Evolutionary conservation across 495 filamentous ascomycete species (phyloP), one percentile per base, ranked within the genome.

Genomic region (Penicillium samsonianum): DNA sequence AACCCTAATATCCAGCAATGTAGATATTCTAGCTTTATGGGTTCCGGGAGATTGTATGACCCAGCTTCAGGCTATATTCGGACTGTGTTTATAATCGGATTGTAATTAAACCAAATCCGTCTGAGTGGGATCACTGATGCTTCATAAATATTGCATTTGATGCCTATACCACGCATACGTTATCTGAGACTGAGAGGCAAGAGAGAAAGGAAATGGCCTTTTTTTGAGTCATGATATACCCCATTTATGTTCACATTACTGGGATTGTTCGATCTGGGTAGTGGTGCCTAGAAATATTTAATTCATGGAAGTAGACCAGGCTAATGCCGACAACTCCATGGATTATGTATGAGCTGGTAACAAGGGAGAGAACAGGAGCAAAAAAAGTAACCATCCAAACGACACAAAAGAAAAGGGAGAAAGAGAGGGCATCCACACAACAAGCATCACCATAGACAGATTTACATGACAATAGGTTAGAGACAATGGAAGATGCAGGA

Each of bases 341-440:
- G 6, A 43, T 55, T 55, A 55, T 55, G 53, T 55, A 38, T 55
- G 43, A 38, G 43, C 17, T 28, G 28, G 5, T 25, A 33, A 14
- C 8, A 37, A 26, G 25, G 4, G 22, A 35, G 53, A 42, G 50
- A 42, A 35, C 12, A 40, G 40, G 20, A 38, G 17, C 30, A 40
- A 47, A 40, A 43, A 22, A 11, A 23, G 8, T 22, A 40, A 17
- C 52, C 28, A 55, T 55, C 42, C 42, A 47, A 38, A 47, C 42
- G 48, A 49, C 31, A 57, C n/a, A n/a, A 41, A 49, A 49, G 45
- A 28, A 48, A 57, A 17, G 7, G 17, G 26, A 48, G 5, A 48
- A 33, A 44, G 48, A 61, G 53, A 61, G 26, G 30, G 14, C 42
- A 57, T 61, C 20, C 53, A 57, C 22, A 48, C 33, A 49, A 40